Percentiles rank a stretch among this genome's conserved stretches.
Evolutionary conservation across 1,284 basidiomycete species (phyloP).

Genomic region (Fomitopsis schrenkii): DNA sequence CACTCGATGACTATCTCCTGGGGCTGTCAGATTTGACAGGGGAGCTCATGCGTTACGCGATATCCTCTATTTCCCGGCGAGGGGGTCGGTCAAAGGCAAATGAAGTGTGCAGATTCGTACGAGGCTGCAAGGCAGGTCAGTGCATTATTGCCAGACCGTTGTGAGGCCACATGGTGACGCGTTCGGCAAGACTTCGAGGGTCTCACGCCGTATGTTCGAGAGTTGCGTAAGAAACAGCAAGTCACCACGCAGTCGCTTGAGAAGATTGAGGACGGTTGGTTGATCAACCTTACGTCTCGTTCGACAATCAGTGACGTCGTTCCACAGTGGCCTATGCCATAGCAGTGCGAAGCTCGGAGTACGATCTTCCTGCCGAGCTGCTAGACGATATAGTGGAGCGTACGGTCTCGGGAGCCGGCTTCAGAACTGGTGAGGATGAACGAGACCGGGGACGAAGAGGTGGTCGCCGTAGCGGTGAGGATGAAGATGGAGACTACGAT

Average conservation of each 20-base stretch:
- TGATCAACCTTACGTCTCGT: background rate
- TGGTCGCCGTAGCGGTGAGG: conserved; percentile 8
- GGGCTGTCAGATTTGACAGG: conserved; percentile 94
- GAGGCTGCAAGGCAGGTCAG: conserved; percentile 75
- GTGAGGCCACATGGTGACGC: background rate
- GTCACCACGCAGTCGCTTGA: conserved; percentile 84
- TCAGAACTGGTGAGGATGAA: conserved; percentile 9
- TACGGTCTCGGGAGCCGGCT: conserved; percentile 28
- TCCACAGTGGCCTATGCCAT: conserved; percentile 64
- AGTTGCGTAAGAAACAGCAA: conserved; percentile 83
- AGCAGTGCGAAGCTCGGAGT: conserved; percentile 66
- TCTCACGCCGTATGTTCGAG: conserved; percentile 63
- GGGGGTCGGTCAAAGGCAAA: conserved; percentile 70
- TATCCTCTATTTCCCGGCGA: conserved; percentile 67
- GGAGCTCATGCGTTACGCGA: conserved; percentile 96
- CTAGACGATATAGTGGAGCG: conserved; percentile 62
- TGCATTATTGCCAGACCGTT: conserved; percentile 4
- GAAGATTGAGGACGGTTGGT: conserved; percentile 91
- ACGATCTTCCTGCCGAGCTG: conserved; percentile 59
- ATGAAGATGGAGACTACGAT: conserved; percentile 6
- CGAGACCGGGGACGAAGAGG: conserved; percentile 9
- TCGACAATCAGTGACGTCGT: no score
- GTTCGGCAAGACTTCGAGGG: conserved; percentile 66
- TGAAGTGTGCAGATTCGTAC: conserved; percentile 74
- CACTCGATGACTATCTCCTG: conserved; percentile 83